Evolutionary conservation across 2,329 filamentous ascomycete genomes (phyloP), one percentile per base, ranked within the genome.

Genomic region (Sporothrix pseudoabietina): DNA sequence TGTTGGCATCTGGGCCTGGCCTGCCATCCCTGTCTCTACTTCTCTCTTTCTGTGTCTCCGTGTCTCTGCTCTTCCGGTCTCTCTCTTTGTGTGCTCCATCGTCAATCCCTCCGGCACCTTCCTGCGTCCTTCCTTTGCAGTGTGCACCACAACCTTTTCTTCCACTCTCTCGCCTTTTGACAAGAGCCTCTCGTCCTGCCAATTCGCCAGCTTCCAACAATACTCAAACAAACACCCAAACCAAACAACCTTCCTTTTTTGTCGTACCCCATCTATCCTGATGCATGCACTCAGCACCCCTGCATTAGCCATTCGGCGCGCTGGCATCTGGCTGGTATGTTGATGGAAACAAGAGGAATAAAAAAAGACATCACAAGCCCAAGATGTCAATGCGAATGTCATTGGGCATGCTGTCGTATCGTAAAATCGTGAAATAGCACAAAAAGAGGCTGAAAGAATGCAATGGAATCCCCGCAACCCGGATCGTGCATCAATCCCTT

Each of bases 221-320:
- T 16, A 41, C 2, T 16, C 39, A 66, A 68, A 32, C 63, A 52
- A 54, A 54, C 49, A 54, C 7, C 4, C n/a, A 55, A 55, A n/a
- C 4, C n/a, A 55, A 55, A n/a, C 54, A 61, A 19, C 5, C 26
- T n/a, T 22, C 14, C 22, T 61, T 35, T 71, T 35, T 35, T 39
- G 49, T 61, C 69, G 49, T 12, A 68, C 32, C 39, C n/a, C 41
- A 49, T 49, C 63, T 22, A 30, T 16, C 63, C 41, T 49, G 32
- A 49, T 69, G 68, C 52, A 70, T 70, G 68, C 68, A 70, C 69
- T 35, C 54, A 59, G 69, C 30, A 59, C 68, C 68, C 69, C 69
- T 71, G 69, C 69, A 71, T 71, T 71, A 71, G 69, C 69, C 54
- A 71, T 35, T 69, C 49, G 65, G 65, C 65, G 65, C 52, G 65